A percentile compares a stretch with the other conserved stretches of the same genome.
Conservation (phyloP, 352 stramenopile genomes). For the Phytophthora podocarpi region DNA sequence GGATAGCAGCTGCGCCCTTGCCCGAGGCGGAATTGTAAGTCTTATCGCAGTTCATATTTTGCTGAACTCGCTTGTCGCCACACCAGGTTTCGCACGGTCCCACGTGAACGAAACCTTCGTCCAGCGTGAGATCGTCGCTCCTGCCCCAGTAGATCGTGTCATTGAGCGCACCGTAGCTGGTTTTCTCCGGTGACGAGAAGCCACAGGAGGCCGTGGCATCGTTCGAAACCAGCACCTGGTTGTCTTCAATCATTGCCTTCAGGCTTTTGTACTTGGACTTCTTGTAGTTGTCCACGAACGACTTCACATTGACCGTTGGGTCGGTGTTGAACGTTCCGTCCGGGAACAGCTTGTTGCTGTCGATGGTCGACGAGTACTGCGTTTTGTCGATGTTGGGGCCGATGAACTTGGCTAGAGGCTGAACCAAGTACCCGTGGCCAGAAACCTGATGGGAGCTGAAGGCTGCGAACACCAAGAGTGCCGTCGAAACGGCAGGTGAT, state of each 20-base stretch:
- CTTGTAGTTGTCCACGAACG: constrained; percentile 45
- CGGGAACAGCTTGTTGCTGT: constrained; percentile 42
- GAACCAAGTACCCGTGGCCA: constrained; percentile 43
- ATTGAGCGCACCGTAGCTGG: constrained; percentile 35
- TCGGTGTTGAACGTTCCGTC: constrained; percentile 40
- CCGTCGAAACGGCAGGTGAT: background rate
- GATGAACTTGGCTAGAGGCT: constrained; percentile 46
- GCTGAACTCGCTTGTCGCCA: constrained; percentile 38
- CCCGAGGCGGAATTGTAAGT: constrained; percentile 34
- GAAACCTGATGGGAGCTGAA: constrained; percentile 21
- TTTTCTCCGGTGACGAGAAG: constrained; percentile 46
- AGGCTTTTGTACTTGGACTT: constrained; percentile 50
- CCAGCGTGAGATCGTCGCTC: constrained; percentile 31
- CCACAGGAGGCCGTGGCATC: constrained; percentile 40
- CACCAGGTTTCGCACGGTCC: constrained; percentile 58
- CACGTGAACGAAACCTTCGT: constrained; percentile 46
- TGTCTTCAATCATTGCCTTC: constrained; percentile 41
- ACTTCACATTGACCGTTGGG: constrained; percentile 35
- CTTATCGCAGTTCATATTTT: constrained; percentile 42
- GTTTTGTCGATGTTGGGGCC: constrained; percentile 43
- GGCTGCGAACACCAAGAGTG: constrained; percentile 16
- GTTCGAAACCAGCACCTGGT: constrained; percentile 33
- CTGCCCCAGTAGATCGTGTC: constrained; percentile 48
- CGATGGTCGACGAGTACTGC: constrained; percentile 47
- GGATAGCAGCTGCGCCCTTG: constrained; percentile 33